Evolutionary conservation across 2,329 filamentous ascomycete genomes (phyloP).

Genomic region (Fusarium citri): DNA sequence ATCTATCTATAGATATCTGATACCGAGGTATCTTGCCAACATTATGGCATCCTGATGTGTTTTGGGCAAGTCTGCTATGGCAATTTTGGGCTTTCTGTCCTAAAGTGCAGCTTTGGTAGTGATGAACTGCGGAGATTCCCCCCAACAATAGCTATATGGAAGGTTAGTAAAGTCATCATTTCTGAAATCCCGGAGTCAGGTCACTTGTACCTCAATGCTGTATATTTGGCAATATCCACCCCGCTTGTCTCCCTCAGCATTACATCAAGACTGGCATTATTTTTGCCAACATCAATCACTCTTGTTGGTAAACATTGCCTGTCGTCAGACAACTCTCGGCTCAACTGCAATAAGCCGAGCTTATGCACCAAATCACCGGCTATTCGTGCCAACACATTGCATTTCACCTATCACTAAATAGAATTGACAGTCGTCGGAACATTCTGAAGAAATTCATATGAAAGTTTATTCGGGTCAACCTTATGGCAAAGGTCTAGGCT

Average conservation of each 20-base stretch:
- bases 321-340: neutral
- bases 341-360: no score
- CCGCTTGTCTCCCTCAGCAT: neutral
- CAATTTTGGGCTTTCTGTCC: neutral
- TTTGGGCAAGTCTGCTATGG: neutral
- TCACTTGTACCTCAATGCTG: slow-evolving; percentile 3
- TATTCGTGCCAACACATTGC: no score
- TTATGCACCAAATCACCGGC: no score
- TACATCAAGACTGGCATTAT: neutral
- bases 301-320: neutral
- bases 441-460: no score
- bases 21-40: accelerated
- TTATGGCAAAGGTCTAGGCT: slow-evolving; percentile 1
- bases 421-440: no score
- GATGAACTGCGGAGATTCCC: accelerated
- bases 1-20: slow-evolving; percentile 10
- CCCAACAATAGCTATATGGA: slow-evolving; percentile 4
- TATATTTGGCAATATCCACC: neutral
- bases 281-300: slow-evolving; percentile 1
- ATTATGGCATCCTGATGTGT: neutral
- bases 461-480: neutral
- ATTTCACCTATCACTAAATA: no score
- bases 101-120: slow-evolving; percentile 10
- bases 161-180: neutral
- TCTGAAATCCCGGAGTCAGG: no score